Conservation (phyloP, 306 rosid genomes). For the Pyrus betulifolia region DNA sequence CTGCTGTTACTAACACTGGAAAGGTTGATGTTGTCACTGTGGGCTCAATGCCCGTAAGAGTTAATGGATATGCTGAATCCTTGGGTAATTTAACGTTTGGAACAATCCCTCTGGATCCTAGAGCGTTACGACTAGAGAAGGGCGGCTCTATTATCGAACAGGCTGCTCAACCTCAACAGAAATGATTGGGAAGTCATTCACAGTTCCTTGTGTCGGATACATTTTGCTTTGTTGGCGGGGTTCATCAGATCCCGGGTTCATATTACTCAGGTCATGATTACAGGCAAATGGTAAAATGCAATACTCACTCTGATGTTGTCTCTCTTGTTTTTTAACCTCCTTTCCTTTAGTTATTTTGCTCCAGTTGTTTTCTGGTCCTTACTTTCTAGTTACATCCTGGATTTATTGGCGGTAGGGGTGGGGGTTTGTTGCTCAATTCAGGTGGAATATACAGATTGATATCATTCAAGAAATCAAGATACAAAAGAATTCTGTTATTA, state of each 20-base stretch:
- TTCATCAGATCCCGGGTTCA: slow-evolving; percentile 2
- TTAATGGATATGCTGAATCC: slow-evolving; percentile 47
- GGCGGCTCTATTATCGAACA: slow-evolving; percentile 25
- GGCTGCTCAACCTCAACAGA: slow-evolving; percentile 20
- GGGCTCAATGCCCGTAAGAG: slow-evolving; percentile 66
- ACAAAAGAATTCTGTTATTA: not conserved
- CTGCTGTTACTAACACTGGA: slow-evolving; percentile 17
- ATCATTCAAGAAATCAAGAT: not conserved
- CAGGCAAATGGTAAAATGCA: slow-evolving; percentile 9
- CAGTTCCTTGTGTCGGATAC: not conserved
- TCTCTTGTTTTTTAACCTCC: not conserved
- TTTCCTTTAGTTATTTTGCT: slow-evolving; percentile 3
- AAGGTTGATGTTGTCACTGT: slow-evolving; percentile 48
- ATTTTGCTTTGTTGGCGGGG: not conserved
- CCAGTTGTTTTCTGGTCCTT: slow-evolving; percentile 10
- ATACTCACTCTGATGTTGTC: not conserved
- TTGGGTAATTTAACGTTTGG: slow-evolving; percentile 60
- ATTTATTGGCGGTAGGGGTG: not conserved
- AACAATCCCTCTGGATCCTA: slow-evolving; percentile 65
- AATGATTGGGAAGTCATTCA: slow-evolving; percentile 3
- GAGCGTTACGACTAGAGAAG: slow-evolving; percentile 37
- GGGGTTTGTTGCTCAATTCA: slow-evolving; percentile 5
- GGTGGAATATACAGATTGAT: slow-evolving; percentile 3
- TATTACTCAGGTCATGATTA: not conserved
- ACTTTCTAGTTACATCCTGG: slow-evolving; percentile 4